A percentile compares a stretch with the other conserved stretches of the same genome.
These are phyloP conservation scores for Pseudotsuga menziesii DNA, from an alignment of 75 land plant genomes.

Conservation along the genomic window DNA sequence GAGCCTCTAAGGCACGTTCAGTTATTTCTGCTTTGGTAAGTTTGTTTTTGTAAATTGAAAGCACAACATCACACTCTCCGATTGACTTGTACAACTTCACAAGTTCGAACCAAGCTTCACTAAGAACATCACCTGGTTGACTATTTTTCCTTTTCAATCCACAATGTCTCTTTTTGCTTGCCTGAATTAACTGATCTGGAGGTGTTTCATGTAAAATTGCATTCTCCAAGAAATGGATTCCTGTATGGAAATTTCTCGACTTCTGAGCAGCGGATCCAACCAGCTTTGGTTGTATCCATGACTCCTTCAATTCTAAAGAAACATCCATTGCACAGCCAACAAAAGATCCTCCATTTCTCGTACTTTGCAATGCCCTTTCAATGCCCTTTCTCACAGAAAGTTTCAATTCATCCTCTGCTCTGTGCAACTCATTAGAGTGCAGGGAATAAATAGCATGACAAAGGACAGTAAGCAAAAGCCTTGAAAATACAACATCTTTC, in stretches of 20 bases:
- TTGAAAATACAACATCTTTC: slow-evolving; percentile 34
- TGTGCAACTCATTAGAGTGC: slow-evolving; percentile 9
- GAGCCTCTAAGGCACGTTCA: slow-evolving; percentile 33
- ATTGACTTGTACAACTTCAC: slow-evolving; percentile 40
- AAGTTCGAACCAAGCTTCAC: slow-evolving; percentile 50
- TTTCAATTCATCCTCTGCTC: slow-evolving; percentile 19
- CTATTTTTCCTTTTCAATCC: slow-evolving; percentile 22
- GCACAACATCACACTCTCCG: slow-evolving; percentile 47
- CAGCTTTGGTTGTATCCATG: slow-evolving; percentile 38
- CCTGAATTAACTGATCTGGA: slow-evolving; percentile 14
- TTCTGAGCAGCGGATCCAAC: slow-evolving; percentile 39
- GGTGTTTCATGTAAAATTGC: slow-evolving; percentile 27
- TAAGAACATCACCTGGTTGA: slow-evolving; percentile 2
- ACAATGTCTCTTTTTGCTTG: slow-evolving; percentile 32
- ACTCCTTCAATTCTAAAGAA: slow-evolving; percentile 30
- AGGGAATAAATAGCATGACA: slow-evolving; percentile 29
- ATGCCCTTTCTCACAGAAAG: slow-evolving; percentile 24
- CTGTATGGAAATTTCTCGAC: slow-evolving; percentile 40
- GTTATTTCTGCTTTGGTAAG: slow-evolving; percentile 28
- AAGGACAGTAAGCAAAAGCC: slow-evolving; percentile 32
- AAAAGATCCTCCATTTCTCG: slow-evolving; percentile 28
- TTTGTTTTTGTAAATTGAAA: slow-evolving; percentile 31
- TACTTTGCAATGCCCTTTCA: slow-evolving; percentile 32
- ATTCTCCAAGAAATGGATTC: slow-evolving; percentile 40
- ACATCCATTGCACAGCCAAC: slow-evolving; percentile 30